Evolutionary conservation across 1,284 basidiomycete genomes (phyloP).

Genomic region (Papiliotrema terrestris): DNA sequence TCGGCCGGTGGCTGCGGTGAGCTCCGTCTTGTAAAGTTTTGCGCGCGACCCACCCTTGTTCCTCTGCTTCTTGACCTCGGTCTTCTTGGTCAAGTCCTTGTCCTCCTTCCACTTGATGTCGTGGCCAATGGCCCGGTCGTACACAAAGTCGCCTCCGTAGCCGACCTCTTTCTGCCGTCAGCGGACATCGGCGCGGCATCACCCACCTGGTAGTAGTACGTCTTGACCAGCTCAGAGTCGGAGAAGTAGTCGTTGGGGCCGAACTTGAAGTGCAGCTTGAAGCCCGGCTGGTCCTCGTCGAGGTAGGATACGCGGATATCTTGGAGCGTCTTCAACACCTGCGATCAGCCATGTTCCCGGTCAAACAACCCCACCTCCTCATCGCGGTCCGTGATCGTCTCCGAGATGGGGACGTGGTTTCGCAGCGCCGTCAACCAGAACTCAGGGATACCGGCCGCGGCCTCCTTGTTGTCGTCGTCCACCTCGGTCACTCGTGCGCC

Average conservation of each 20-base stretch:
- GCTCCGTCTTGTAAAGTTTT: not conserved
- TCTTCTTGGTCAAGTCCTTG: conserved; percentile 94
- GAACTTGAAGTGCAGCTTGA: conserved; percentile 86
- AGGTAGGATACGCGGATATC: conserved; percentile 69
- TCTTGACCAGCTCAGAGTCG: conserved; percentile 81
- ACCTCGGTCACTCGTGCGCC: conserved; percentile 48
- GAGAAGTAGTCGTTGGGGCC: conserved; percentile 81
- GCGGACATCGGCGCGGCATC: conserved; percentile 1
- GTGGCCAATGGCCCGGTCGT: conserved; percentile 85
- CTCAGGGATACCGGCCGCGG: conserved; percentile 71
- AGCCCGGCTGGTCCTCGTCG: conserved; percentile 69
- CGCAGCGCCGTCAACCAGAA: conserved; percentile 97
- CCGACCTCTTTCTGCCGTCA: conserved; percentile 73
- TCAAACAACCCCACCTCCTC: conserved; percentile 55
- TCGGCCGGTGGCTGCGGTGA: conserved; percentile 73
- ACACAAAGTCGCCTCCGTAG: conserved; percentile 91
- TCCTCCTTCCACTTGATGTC: conserved; percentile 97
- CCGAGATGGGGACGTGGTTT: conserved; percentile 81
- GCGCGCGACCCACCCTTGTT: conserved; percentile 78
- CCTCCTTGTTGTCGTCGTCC: conserved; percentile 29
- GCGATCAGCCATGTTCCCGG: not conserved
- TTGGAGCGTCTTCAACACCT: conserved; percentile 61
- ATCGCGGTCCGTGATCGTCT: conserved; percentile 91
- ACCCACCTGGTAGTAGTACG: conserved; percentile 81
- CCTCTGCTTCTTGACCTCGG: conserved; percentile 98